Percentiles rank a stretch among this genome's conserved stretches.
phyloP scores from a whole-genome alignment of 1,284 basidiomycete genomes.

The Boletus subluridellus region DNA sequence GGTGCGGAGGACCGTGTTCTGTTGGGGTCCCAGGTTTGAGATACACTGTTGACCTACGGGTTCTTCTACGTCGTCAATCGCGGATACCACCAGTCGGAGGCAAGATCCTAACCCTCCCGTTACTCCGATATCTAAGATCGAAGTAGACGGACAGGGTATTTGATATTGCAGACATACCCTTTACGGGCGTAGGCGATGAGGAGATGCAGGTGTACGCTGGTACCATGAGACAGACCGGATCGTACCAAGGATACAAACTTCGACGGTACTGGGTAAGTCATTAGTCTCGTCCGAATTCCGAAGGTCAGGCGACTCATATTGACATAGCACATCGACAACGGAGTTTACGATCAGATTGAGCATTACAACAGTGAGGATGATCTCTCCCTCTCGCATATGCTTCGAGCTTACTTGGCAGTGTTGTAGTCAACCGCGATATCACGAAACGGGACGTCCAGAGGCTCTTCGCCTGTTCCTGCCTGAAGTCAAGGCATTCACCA shows the following conservation, averaged over 20 bases:
- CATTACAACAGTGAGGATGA: slow-evolving; percentile 49
- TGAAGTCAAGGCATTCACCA: slow-evolving; percentile 53
- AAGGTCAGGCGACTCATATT: neutral
- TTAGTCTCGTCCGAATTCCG: neutral
- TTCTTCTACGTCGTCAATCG: slow-evolving; percentile 66
- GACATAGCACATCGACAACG: slow-evolving; percentile 50
- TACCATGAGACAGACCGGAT: slow-evolving; percentile 48
- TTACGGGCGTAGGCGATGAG: slow-evolving; percentile 48
- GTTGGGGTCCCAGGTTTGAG: slow-evolving; percentile 48
- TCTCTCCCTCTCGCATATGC: neutral
- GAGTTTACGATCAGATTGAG: slow-evolving; percentile 57
- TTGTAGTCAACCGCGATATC: slow-evolving; percentile 47
- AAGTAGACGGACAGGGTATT: slow-evolving; percentile 54
- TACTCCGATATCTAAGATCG: neutral
- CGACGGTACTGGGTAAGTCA: slow-evolving; percentile 50
- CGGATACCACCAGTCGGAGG: slow-evolving; percentile 48
- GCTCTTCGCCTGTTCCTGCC: slow-evolving; percentile 52
- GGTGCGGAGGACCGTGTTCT: slow-evolving; percentile 46
- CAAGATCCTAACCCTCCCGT: slow-evolving; percentile 13
- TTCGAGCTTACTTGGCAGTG: neutral
- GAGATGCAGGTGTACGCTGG: slow-evolving; percentile 56
- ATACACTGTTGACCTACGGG: slow-evolving; percentile 58
- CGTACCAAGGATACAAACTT: slow-evolving; percentile 59
- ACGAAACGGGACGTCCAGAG: slow-evolving; percentile 46
- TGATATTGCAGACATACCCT: slow-evolving; percentile 61